phyloP scores from a whole-genome alignment of 1,284 basidiomycete genomes.

The Boletus sp. region DNA sequence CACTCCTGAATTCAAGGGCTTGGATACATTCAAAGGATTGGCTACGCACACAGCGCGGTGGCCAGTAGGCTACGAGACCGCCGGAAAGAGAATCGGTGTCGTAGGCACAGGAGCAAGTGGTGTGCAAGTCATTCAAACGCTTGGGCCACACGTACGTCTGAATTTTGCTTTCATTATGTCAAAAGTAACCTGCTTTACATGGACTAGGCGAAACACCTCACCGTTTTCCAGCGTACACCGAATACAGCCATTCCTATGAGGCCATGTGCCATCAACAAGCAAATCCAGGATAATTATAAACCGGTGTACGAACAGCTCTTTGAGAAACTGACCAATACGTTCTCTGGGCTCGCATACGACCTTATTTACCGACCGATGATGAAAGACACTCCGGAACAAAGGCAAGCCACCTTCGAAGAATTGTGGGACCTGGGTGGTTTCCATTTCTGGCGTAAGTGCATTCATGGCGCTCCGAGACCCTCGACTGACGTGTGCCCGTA shows the following conservation, averaged over 20 bases:
- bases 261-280: constrained; percentile 3
- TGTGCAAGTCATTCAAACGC: constrained; percentile 12
- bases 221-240: constrained; percentile 16
- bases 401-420: constrained; percentile 7
- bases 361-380: constrained; percentile 8
- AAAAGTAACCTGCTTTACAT: background rate
- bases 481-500: background rate
- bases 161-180: background rate
- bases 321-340: constrained; percentile 9
- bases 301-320: constrained; percentile 11
- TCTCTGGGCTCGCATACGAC: constrained; percentile 3
- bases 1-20: constrained; percentile 7
- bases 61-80: constrained; percentile 7
- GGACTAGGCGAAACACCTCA: constrained; percentile 11
- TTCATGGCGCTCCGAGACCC: background rate
- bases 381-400: constrained; percentile 9
- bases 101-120: constrained; percentile 15
- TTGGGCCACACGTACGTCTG: constrained; percentile 12
- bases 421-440: constrained; percentile 9
- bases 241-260: constrained; percentile 13
- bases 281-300: constrained; percentile 11
- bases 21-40: constrained; percentile 6
- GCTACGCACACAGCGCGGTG: constrained; percentile 6
- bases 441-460: constrained; percentile 8
- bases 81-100: constrained; percentile 14